phyloP scores from a whole-genome alignment of 2,329 filamentous ascomycete species.

The Aspergillus arachidicola region DNA sequence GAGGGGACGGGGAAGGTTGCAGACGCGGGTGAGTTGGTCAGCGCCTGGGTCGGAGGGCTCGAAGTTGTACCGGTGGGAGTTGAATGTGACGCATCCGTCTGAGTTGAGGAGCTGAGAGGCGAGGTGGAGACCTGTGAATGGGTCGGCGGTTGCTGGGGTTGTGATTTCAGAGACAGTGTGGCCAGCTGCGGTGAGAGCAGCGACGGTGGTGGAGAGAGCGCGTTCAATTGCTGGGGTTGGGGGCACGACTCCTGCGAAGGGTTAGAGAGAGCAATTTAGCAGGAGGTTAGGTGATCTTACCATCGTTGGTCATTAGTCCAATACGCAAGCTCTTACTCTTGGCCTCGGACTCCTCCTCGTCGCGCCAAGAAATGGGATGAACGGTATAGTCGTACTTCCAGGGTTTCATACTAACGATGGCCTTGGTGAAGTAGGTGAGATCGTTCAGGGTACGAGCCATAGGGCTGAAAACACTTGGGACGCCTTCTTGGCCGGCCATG shows the following conservation, averaged over 20 bases:
- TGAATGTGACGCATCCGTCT: slow-evolving; percentile 80
- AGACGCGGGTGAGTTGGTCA: slow-evolving; percentile 72
- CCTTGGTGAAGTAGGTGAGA: slow-evolving; percentile 78
- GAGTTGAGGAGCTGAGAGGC: slow-evolving; percentile 80
- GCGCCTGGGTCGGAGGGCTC: slow-evolving; percentile 82
- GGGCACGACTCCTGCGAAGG: slow-evolving; percentile 67
- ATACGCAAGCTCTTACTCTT: slow-evolving; percentile 67
- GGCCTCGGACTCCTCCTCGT: slow-evolving; percentile 62
- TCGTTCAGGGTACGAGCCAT: slow-evolving; percentile 88
- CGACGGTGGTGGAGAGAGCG: slow-evolving; percentile 70
- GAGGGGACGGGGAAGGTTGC: slow-evolving; percentile 70
- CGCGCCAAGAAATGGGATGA: slow-evolving; percentile 80
- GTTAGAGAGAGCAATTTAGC: neutral
- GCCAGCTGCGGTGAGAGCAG: slow-evolving; percentile 69
- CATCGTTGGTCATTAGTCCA: slow-evolving; percentile 76
- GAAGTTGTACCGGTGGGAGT: slow-evolving; percentile 72
- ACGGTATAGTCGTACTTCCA: slow-evolving; percentile 89
- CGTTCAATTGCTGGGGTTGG: slow-evolving; percentile 82
- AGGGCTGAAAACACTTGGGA: slow-evolving; percentile 85
- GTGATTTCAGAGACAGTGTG: slow-evolving; percentile 71
- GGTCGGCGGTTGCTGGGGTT: slow-evolving; percentile 72
- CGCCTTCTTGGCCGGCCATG: slow-evolving; percentile 90
- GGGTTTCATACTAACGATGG: slow-evolving; percentile 76
- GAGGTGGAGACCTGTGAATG: slow-evolving; percentile 74
- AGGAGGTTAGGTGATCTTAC: slow-evolving; percentile 30